Percentiles rank a stretch among this genome's conserved stretches.
phyloP scores from a whole-genome alignment of 306 rosid genomes.

The Quercus wislizeni region DNA sequence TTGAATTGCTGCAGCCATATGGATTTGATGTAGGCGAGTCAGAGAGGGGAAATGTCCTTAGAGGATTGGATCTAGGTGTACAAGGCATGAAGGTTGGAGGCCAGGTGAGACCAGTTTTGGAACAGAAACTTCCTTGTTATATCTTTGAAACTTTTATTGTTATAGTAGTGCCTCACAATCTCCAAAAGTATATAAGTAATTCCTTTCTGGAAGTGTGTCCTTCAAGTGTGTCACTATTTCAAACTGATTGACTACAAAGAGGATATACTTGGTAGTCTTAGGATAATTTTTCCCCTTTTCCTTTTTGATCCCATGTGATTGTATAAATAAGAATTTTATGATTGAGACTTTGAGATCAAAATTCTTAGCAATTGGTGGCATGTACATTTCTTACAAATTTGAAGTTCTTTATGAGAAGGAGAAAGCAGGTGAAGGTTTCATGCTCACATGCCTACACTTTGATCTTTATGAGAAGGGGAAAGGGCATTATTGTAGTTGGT shows the following conservation, averaged over 20 bases:
- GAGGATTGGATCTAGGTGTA: constrained; percentile 87
- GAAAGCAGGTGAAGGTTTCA: background rate
- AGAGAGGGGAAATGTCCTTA: constrained; percentile 80
- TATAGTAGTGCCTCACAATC: background rate
- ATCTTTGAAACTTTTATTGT: background rate
- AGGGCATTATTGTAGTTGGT: constrained; percentile 7
- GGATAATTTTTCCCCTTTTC: background rate
- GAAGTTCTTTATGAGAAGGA: background rate
- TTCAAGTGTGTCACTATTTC: background rate
- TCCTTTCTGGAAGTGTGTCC: background rate
- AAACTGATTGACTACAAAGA: background rate
- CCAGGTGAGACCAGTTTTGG: constrained; percentile 57
- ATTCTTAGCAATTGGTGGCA: background rate
- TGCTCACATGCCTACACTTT: too few relatives aligned
- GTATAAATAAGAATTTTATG: background rate
- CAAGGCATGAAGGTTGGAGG: constrained; percentile 96
- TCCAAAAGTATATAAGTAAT: background rate
- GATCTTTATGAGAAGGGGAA: background rate
- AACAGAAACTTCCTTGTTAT: constrained; percentile 6
- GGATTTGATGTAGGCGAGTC: constrained; percentile 96
- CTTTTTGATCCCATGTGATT: background rate
- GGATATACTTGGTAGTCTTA: background rate
- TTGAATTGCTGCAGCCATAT: constrained; percentile 81
- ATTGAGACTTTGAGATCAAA: background rate
- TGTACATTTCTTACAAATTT: background rate